Percentiles rank a stretch among this genome's conserved stretches.
These are phyloP conservation scores for Tilletia indica DNA, from an alignment of 1,284 basidiomycete genomes.

Conservation along the genomic window DNA sequence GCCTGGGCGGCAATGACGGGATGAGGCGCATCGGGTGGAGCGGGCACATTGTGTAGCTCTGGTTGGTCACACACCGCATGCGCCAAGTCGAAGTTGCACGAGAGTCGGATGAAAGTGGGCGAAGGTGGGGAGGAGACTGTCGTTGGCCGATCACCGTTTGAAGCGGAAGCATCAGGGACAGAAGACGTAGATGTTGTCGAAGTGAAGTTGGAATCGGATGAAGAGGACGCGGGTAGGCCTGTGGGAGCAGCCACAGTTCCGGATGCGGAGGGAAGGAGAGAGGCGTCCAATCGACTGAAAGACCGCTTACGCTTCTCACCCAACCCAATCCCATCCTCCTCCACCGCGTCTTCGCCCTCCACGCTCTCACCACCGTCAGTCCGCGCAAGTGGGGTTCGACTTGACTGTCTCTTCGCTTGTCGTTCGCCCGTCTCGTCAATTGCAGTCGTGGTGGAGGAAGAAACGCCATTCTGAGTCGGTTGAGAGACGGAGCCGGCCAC, in stretches of 20 bases:
- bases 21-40: not conserved
- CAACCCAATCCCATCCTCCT: constrained; percentile 16
- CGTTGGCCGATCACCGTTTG: not conserved
- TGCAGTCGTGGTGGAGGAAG: not conserved
- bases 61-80: constrained; percentile 15
- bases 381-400: not conserved
- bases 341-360: not conserved
- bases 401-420: not conserved
- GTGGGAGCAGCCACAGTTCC: not conserved
- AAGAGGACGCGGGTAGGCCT: not conserved
- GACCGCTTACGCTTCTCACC: constrained; percentile 14
- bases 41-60: constrained; percentile 12
- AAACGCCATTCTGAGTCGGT: not conserved
- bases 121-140: not conserved
- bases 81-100: constrained; percentile 3
- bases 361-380: not conserved
- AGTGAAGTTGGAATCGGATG: not conserved
- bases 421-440: not conserved
- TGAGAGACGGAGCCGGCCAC: too few species aligned
- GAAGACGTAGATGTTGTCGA: not conserved
- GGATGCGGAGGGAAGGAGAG: not conserved
- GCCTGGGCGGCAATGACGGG: constrained; percentile 18
- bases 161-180: not conserved
- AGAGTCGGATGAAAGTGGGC: not conserved
- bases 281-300: not conserved